These are phyloP conservation scores for Neurospora terricola DNA, from an alignment of 495 filamentous ascomycete genomes.

Conservation along the genomic window DNA sequence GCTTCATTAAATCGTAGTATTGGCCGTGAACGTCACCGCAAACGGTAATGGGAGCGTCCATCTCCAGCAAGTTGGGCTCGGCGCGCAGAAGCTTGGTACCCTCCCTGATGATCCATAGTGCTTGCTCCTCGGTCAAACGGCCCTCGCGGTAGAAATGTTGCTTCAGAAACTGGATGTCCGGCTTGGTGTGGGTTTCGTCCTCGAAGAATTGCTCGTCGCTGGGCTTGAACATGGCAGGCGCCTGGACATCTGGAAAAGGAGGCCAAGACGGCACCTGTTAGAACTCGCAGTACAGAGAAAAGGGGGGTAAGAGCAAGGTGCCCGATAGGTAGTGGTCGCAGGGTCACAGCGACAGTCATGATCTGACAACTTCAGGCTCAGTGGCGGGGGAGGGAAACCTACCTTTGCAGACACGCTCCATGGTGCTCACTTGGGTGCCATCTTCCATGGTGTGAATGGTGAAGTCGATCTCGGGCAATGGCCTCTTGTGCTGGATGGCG, in stretches of 20 bases:
- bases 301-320: neutral
- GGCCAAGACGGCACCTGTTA: constrained; percentile 3
- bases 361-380: constrained; percentile 2
- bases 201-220: constrained; percentile 67
- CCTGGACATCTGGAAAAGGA: constrained; percentile 70
- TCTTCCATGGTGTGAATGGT: constrained; percentile 97
- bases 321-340: neutral
- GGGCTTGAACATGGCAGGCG: constrained; percentile 83
- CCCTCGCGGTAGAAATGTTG: constrained; percentile 98
- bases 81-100: constrained; percentile 74
- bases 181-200: constrained; percentile 74
- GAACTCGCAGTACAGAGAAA: neutral
- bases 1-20: constrained; percentile 98
- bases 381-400: constrained; percentile 13
- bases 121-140: constrained; percentile 92
- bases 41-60: constrained; percentile 99
- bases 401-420: constrained; percentile 97
- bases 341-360: constrained; percentile 7
- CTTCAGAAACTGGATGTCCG: constrained; percentile 88
- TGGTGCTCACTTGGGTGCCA: constrained; percentile 84
- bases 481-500: constrained; percentile 85
- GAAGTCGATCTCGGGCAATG: constrained; percentile 95
- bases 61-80: constrained; percentile 94
- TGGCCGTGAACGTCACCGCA: constrained; percentile 98
- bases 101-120: constrained; percentile 82